Conservation (phyloP, 768 basidiomycete species). For the Lentinula detonsa region DNA sequence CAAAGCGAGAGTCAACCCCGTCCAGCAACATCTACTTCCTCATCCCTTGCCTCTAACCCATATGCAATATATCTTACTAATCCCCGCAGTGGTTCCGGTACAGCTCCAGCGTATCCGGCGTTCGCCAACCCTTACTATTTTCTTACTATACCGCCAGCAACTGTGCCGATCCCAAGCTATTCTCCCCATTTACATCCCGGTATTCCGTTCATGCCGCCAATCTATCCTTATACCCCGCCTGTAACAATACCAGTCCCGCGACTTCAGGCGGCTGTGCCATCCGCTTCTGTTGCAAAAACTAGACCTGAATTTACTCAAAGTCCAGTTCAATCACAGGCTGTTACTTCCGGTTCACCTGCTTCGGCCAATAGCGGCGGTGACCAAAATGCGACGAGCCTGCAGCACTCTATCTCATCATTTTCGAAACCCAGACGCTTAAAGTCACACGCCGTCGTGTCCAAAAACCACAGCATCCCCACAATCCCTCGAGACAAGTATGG, state of each 20-base stretch:
- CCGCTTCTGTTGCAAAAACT: background rate
- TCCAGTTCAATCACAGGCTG: conserved; percentile 23
- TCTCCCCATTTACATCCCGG: background rate
- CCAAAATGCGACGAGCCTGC: conserved; percentile 12
- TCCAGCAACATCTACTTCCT: conserved; percentile 12
- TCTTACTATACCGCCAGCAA: background rate
- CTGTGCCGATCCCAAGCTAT: background rate
- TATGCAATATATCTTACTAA: conserved; percentile 10
- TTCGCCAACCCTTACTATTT: conserved; percentile 21
- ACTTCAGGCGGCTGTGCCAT: conserved; percentile 17
- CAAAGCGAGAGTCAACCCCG: background rate
- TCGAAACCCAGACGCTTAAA: conserved; percentile 75
- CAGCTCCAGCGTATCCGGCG: conserved; percentile 31
- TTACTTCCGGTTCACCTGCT: conserved; percentile 3
- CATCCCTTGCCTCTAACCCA: conserved; percentile 11
- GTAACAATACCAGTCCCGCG: conserved; percentile 18
- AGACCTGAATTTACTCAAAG: conserved; percentile 18
- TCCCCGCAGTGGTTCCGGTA: conserved; percentile 19
- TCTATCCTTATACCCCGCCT: background rate
- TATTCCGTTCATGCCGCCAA: conserved; percentile 3
- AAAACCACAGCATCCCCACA: conserved; percentile 70
- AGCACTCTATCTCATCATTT: conserved; percentile 16
- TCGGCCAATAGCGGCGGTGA: conserved; percentile 9
- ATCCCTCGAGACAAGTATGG: conserved; percentile 71
- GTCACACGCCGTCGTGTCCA: conserved; percentile 75